These are phyloP conservation scores for Yarrowia phangngaensis DNA, from an alignment of 805 yeast genomes.

Conservation along the genomic window DNA sequence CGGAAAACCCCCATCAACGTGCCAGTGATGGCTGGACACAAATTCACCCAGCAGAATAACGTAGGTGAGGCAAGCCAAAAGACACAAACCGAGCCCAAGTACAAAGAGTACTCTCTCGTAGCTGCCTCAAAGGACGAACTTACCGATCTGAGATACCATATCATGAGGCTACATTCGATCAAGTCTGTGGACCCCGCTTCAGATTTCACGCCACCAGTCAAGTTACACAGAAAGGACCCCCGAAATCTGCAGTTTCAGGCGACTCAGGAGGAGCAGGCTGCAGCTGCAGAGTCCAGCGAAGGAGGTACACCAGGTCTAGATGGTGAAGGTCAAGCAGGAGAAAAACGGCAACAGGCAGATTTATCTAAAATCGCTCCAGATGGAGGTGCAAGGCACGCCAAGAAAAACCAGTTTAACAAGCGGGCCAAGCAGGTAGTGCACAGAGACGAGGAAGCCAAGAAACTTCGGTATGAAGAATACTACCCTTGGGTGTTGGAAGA, in stretches of 20 bases:
- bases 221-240: conserved; percentile 92
- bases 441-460: conserved; percentile 77
- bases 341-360: conserved; percentile 39
- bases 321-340: conserved; percentile 29
- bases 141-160: conserved; percentile 69
- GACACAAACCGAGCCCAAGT: conserved; percentile 19
- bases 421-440: conserved; percentile 81
- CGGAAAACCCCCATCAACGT: conserved; percentile 18
- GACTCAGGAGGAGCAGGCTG: conserved; percentile 50
- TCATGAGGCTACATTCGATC: conserved; percentile 73
- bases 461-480: conserved; percentile 87
- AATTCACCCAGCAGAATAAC: conserved; percentile 1
- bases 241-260: conserved; percentile 82
- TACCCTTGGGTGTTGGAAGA: conserved; percentile 99
- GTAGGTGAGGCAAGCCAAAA: conserved; percentile 2
- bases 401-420: conserved; percentile 57
- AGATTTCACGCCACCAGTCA: conserved; percentile 74
- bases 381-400: conserved; percentile 75
- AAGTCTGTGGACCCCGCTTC: conserved; percentile 65
- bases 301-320: conserved; percentile 28
- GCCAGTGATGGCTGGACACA: conserved; percentile 14
- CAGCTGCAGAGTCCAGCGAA: conserved; percentile 31
- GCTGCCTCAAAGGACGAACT: conserved; percentile 71
- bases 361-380: conserved; percentile 73
- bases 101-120: conserved; percentile 43